Evolutionary conservation across 1,284 basidiomycete species (phyloP), one percentile per base, ranked within the genome.

Genomic region (Trichosporon asahii): DNA sequence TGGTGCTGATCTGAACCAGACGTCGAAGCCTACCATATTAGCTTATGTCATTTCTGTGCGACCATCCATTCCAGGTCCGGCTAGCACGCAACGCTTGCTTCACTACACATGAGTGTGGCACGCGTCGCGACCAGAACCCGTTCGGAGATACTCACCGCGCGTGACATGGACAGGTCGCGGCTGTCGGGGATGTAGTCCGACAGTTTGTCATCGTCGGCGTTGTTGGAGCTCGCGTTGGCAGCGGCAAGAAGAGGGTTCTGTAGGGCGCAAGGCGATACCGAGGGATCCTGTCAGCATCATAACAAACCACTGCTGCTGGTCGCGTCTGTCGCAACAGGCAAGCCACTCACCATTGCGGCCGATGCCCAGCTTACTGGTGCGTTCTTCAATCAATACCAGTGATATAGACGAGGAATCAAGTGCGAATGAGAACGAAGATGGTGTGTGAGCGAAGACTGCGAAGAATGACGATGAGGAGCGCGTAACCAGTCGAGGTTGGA

Each of bases 221-320:
- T 68, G 18, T 66, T 71, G 40, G 46, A 70, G 68, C 71, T 69
- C 68, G 76, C 78, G 72, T 77, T 82, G 57, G 76, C 76, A 40
- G 80, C 80, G 67, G 81, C 80, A 61, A 82, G 75, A 35, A 82
- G 70, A 53, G 80, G 80, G 73, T 82, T 82, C 81, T 82, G 72
- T 23, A 31, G 67, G 7, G 57, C 57, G 57, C 18, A 25, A n/a
- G 3, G 29, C 53, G 29, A 3, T 14, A 49, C 29, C 6, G 12
- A 35, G 49, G 6, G 40, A 29, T 23, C 33, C 21, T 44, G 37
- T 33, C 57, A 61, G 29, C 57, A 31, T 31, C 57, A 31, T 9
- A 61, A 61, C 57, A 61, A 61, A 29, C 15, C 18, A 11, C 33
- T 14, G 9, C 9, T 1, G 4, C 40, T 18, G 15, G 33, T 21